Evolutionary conservation across 345 rosid genomes (phyloP).

Genomic region (Populus tremula): DNA sequence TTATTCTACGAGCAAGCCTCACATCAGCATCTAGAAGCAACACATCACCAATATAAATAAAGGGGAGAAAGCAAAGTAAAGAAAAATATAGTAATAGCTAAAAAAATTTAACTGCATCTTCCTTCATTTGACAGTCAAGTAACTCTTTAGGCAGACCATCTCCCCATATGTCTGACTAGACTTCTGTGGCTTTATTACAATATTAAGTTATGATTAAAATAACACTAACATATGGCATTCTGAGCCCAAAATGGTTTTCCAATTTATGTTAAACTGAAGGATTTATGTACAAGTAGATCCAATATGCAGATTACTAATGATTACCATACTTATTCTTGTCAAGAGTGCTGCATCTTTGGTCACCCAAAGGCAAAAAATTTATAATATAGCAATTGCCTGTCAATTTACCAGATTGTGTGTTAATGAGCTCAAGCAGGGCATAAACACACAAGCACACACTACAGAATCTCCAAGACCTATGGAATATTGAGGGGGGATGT

Average conservation of each 20-base stretch:
- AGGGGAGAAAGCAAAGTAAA: background rate
- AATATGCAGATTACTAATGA: background rate
- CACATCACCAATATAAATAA: slow-evolving; percentile 15
- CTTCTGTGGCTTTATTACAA: background rate
- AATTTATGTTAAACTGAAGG: background rate
- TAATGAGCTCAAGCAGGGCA: background rate
- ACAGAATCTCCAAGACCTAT: background rate
- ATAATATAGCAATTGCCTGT: background rate
- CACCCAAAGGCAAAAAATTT: background rate
- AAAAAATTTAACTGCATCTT: background rate
- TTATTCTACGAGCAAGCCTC: slow-evolving; percentile 99
- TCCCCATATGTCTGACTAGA: background rate
- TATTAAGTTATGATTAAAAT: background rate
- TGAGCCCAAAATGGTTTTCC: background rate
- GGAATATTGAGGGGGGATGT: background rate
- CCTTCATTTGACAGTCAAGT: background rate
- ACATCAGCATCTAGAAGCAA: slow-evolving; percentile 92
- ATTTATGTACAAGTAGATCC: background rate
- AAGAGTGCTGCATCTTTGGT: background rate
- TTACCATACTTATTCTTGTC: background rate
- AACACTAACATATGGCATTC: background rate
- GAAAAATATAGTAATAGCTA: background rate
- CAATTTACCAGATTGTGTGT: background rate
- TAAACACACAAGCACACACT: background rate
- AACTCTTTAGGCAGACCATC: background rate